A percentile compares a stretch with the other conserved stretches of the same genome.
These are phyloP conservation scores for Pythium guiyangense DNA, from an alignment of 352 stramenopile genomes.

Conservation along the genomic window DNA sequence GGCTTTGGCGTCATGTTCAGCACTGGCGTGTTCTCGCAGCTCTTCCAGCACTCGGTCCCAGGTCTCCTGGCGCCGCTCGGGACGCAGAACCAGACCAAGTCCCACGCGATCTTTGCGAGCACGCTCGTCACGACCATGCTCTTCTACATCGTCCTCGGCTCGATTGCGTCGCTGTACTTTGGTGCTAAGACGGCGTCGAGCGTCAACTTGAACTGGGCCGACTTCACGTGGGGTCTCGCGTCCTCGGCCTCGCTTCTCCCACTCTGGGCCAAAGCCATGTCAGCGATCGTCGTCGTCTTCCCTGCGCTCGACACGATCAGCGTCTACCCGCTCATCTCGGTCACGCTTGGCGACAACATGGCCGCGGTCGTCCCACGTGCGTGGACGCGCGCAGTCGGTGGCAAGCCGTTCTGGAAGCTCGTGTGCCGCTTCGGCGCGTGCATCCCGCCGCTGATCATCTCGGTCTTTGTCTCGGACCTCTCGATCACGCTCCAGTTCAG, in stretches of 20 bases:
- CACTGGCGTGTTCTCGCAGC: conserved; percentile 86
- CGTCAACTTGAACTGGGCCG: conserved; percentile 90
- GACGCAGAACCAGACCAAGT: conserved; percentile 49
- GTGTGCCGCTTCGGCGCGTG: conserved; percentile 74
- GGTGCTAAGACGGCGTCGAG: conserved; percentile 68
- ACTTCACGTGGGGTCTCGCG: conserved; percentile 82
- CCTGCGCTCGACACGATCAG: conserved; percentile 87
- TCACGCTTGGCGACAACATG: conserved; percentile 91
- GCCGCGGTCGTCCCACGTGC: conserved; percentile 43
- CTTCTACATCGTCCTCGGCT: conserved; percentile 84
- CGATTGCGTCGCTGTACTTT: conserved; percentile 82
- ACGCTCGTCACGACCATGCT: conserved; percentile 80
- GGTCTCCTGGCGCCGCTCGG: conserved; percentile 75
- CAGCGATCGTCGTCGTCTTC: conserved; percentile 86
- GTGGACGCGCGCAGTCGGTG: conserved; percentile 29
- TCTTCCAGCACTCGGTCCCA: conserved; percentile 90
- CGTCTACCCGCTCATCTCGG: conserved; percentile 90
- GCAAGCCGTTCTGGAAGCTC: conserved; percentile 55
- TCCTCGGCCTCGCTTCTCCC: conserved; percentile 36
- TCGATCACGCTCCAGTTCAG: conserved; percentile 86
- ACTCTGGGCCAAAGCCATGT: conserved; percentile 57
- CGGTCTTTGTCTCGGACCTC: conserved; percentile 80
- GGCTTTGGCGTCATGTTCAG: conserved; percentile 90
- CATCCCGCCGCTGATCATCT: conserved; percentile 73
- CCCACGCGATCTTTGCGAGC: conserved; percentile 61